Base-by-base conservation (phyloP, 192 early-diverging fungal genomes). In the Geranomyces variabilis region DNA sequence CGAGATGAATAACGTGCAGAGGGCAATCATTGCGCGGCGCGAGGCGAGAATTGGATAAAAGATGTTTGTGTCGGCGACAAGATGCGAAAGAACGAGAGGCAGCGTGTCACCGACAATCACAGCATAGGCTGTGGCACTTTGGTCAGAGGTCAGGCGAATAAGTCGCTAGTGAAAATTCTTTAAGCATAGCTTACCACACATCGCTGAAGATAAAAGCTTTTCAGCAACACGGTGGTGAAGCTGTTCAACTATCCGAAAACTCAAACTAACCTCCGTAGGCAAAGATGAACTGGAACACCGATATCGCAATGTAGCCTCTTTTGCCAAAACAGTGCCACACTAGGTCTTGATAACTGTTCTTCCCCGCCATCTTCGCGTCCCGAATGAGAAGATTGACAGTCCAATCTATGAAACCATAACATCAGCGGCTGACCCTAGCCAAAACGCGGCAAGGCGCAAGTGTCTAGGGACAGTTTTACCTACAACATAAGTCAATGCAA, bases 201-300 rank as follows among this genome's bases (percentile, higher is more conserved):
- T 64, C 75, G 71, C 80, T 86, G 36, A 7, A 41, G n/a, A 41
- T 41, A 7, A 10, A 41, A 10, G 3, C 85, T 3, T 41, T 41
- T 41, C 36, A 41, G 15, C 51, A 53, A 8, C 3, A 53, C 46
- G 46, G 19, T 13, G 46, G 46, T 13, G 12, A 47, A 47, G 46
- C 19, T n/a, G n/a, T n/a, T n/a, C 46, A 47, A 19, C 46, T 19
- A 47, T 47, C 10, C 19, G 19, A 10, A 47, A 4, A 60, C 22
- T 29, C 17, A 47, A n/a, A n/a, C n/a, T n/a, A 10, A 82, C 93
- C 94, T 67, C 95, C 95, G 83, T 94, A 95, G 0, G 95, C 94
- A 85, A 97, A 95, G 8, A 91, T 83, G 66, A 95, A 94, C 75
- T 96, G 94, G 76, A 96, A 97, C 46, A 94, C 75, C 5, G 94